These are phyloP conservation scores for Austroboletus festivus DNA, from an alignment of 768 basidiomycete genomes.

Conservation along the genomic window DNA sequence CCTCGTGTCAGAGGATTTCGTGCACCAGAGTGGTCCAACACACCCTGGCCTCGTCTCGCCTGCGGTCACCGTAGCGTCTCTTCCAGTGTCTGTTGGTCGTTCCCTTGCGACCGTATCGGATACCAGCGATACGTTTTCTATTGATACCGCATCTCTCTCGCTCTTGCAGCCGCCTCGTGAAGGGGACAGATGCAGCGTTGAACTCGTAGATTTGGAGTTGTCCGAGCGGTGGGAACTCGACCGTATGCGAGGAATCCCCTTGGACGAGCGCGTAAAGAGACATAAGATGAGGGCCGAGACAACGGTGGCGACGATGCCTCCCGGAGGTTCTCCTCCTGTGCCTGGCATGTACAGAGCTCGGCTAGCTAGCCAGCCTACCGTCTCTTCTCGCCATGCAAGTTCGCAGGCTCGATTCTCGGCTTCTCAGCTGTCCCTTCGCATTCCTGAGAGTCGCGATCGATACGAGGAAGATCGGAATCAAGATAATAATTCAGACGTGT, in stretches of 20 bases:
- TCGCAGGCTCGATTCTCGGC: conserved; percentile 33
- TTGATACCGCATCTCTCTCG: conserved; percentile 17
- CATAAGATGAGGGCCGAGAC: conserved; percentile 34
- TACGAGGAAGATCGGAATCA: conserved; percentile 32
- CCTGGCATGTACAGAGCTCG: conserved; percentile 26
- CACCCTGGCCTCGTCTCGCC: conserved; percentile 25
- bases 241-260: conserved; percentile 39
- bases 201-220: conserved; percentile 49
- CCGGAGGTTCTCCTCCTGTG: conserved; percentile 9
- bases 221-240: conserved; percentile 44
- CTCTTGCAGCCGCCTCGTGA: conserved; percentile 28
- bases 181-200: conserved; percentile 49
- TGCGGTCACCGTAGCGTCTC: conserved; percentile 23
- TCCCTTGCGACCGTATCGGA: conserved; percentile 17
- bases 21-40: conserved; percentile 27
- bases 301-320: conserved; percentile 14
- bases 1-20: conserved; percentile 40
- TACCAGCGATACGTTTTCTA: conserved; percentile 23
- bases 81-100: conserved; percentile 14
- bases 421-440: conserved; percentile 32
- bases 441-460: conserved; percentile 31
- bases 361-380: conserved; percentile 28
- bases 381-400: conserved; percentile 20
- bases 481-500: conserved; percentile 30
- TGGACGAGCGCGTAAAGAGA: conserved; percentile 40